Conservation (phyloP, 2,329 filamentous ascomycete species). For the Penicillium corylophilum region DNA sequence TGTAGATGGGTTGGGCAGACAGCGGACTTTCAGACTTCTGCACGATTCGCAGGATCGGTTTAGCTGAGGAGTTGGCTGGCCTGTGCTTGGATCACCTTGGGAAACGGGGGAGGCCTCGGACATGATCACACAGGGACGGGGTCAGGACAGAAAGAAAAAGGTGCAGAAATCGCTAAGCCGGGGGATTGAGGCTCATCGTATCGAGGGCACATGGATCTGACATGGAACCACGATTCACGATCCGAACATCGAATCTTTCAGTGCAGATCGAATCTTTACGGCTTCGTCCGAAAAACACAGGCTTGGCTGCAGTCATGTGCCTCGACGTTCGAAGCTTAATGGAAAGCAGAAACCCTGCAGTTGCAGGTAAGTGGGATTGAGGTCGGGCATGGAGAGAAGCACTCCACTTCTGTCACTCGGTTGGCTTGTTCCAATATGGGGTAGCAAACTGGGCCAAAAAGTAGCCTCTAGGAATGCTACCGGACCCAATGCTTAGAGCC, state of each 20-base stretch:
- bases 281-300: slow-evolving; percentile 3
- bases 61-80: slow-evolving; percentile 28
- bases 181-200: slow-evolving; percentile 10
- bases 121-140: slow-evolving; percentile 22
- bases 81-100: slow-evolving; percentile 18
- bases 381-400: neutral
- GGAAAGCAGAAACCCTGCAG: slow-evolving; percentile 8
- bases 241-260: slow-evolving; percentile 2
- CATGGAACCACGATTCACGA: neutral
- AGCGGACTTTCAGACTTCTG: slow-evolving; percentile 38
- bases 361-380: slow-evolving; percentile 15
- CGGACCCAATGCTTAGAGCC: too few species aligned
- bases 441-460: too few species aligned
- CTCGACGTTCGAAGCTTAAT: slow-evolving; percentile 9
- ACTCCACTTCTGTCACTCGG: slow-evolving; percentile 13
- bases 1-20: slow-evolving; percentile 31
- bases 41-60: slow-evolving; percentile 41
- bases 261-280: slow-evolving; percentile 5
- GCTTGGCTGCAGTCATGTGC: slow-evolving; percentile 7
- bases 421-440: slow-evolving; percentile 2
- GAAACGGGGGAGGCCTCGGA: slow-evolving; percentile 24
- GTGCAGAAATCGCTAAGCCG: slow-evolving; percentile 1
- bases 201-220: slow-evolving; percentile 10
- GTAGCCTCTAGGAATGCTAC: too few species aligned
- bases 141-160: neutral